Percentiles rank a stretch among this genome's conserved stretches.
These are phyloP conservation scores for Claviceps fusiformis DNA, from an alignment of 2,329 filamentous ascomycete genomes.

Conservation along the genomic window DNA sequence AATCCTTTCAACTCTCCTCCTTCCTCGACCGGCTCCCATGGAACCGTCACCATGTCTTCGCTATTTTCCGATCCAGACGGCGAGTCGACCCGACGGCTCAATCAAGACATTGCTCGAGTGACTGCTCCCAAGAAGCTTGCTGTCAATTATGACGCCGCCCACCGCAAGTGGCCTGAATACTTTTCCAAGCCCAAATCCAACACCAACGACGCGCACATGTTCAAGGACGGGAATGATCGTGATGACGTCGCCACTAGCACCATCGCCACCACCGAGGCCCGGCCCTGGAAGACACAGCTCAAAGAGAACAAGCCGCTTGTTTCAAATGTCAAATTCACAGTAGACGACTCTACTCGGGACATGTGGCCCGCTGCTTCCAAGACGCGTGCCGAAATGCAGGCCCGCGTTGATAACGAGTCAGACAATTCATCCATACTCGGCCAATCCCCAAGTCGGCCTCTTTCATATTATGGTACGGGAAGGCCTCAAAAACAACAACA, in stretches of 20 bases:
- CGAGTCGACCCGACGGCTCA: constrained; percentile 38
- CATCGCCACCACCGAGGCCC: constrained; percentile 19
- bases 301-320: constrained; percentile 34
- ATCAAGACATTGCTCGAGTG: constrained; percentile 33
- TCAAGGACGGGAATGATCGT: constrained; percentile 12
- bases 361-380: constrained; percentile 26
- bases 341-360: constrained; percentile 29
- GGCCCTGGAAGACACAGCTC: constrained; percentile 21
- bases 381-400: constrained; percentile 37
- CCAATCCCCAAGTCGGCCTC: constrained; percentile 22
- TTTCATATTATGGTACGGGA: constrained; percentile 13
- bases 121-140: constrained; percentile 25
- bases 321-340: constrained; percentile 17
- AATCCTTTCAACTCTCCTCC: constrained; percentile 46
- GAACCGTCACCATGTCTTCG: constrained; percentile 40
- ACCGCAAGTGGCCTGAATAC: constrained; percentile 40
- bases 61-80: constrained; percentile 39
- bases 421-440: constrained; percentile 32
- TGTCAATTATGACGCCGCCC: constrained; percentile 31
- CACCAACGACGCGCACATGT: constrained; percentile 11
- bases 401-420: constrained; percentile 38
- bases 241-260: neutral
- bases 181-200: constrained; percentile 26
- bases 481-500: constrained; percentile 16
- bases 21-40: constrained; percentile 43